phyloP scores from a whole-genome alignment of 1,139 yeast genomes.

The Scheffersomyces quercinus region DNA sequence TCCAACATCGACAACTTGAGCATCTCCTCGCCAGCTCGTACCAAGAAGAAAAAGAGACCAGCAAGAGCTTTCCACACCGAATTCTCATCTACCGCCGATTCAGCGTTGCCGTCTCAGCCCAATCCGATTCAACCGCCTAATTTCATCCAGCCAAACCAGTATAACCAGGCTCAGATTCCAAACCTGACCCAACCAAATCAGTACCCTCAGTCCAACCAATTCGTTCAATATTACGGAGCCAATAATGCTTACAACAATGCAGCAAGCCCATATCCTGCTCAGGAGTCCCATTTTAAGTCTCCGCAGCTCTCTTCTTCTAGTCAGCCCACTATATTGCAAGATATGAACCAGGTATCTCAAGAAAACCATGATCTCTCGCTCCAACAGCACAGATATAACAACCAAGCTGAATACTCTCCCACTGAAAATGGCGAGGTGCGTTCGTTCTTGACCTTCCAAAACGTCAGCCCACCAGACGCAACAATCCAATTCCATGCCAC shows the following conservation, averaged over 20 bases:
- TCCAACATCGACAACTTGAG: constrained; percentile 8
- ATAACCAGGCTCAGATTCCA: background rate
- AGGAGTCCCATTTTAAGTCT: background rate
- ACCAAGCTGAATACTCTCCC: constrained; percentile 49
- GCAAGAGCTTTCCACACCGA: constrained; percentile 48
- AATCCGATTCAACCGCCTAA: constrained; percentile 6
- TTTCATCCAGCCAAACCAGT: constrained; percentile 4
- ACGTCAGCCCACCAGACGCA: constrained; percentile 79
- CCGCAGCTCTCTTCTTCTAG: constrained; percentile 4
- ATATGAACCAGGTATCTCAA: background rate
- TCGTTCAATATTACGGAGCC: background rate
- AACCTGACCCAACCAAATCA: background rate
- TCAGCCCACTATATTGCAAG: background rate
- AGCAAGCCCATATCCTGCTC: background rate
- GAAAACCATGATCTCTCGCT: constrained; percentile 40
- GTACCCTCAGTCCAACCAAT: background rate
- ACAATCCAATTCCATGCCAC: constrained; percentile 68
- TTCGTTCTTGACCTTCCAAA: constrained; percentile 67
- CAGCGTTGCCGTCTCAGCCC: constrained; percentile 2
- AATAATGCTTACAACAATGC: background rate
- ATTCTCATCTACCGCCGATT: constrained; percentile 11
- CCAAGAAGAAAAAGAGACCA: constrained; percentile 39
- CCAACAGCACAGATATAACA: constrained; percentile 53
- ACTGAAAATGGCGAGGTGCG: constrained; percentile 30
- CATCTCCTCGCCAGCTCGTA: constrained; percentile 2